Base-by-base conservation (phyloP, 1,139 yeast genomes). In the Hansenula lynferdii region DNA sequence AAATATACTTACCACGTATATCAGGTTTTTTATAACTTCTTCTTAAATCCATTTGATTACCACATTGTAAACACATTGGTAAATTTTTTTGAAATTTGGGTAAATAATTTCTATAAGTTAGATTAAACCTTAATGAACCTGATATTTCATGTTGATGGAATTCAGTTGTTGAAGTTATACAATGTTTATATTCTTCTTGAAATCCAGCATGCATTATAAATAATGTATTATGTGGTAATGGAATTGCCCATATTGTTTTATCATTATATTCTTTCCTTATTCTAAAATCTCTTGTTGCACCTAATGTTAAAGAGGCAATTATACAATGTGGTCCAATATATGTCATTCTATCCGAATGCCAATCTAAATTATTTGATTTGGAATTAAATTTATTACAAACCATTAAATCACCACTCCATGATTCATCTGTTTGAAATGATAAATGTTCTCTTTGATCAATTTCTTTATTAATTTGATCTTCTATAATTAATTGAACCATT, bases 141-240 rank as follows among this genome's bases (percentile, higher is more conserved):
- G 79, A 58, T 1, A 70, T 56, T 0, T 75, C 70, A 51, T 82
- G 80, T 1, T 60, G 58, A 43, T 61, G 63, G 43, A 55, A 14
- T 59, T 55, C 50, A 52, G 56, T 56, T 56, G 58, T 42, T 60
- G 62, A 29, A 65, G 69, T 35, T 19, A 78, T 66, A 42, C 75
- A 62, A 51, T 83, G 90, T 48, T 77, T 81, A 56, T 62, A 84
- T 35, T 73, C 73, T 47, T 84, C 94, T 54, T 84, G 94, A 45
- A 85, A 78, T 1, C 86, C 86, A 1, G 86, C 83, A 45, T 79
- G 78, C 94, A 84, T 83, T 6, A 84, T 58, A 3, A 83, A 50
- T 38, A 84, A 56, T 10, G 84, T 68, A 49, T 83, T 83, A 54
- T 83, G 85, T 0, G 85, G 82, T 4, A 80, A 52, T 19, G 75